These are phyloP conservation scores for Coemansia sp. DNA, from an alignment of 192 early-diverging fungal genomes.

Conservation along the genomic window DNA sequence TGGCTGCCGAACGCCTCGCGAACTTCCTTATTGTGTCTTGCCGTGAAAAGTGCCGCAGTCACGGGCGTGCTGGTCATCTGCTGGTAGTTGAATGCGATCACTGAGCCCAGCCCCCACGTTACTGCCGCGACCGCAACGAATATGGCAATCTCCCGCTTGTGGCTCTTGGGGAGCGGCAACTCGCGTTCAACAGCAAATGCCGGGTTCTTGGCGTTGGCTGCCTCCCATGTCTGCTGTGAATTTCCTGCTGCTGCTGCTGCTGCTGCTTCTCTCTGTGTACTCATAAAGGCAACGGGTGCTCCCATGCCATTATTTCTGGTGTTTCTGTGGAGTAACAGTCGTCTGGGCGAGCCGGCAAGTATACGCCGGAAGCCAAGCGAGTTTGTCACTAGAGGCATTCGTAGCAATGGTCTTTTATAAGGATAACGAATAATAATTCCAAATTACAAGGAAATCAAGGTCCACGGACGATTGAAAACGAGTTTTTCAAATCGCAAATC, in stretches of 20 bases:
- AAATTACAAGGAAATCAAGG: background rate
- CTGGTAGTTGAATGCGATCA: slow-evolving; percentile 59
- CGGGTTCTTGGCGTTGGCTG: slow-evolving; percentile 50
- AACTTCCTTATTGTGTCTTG: slow-evolving; percentile 50
- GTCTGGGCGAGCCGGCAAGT: background rate
- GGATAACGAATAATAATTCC: no score
- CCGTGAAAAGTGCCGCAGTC: slow-evolving; percentile 52
- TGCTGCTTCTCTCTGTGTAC: slow-evolving; percentile 17
- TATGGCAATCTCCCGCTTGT: slow-evolving; percentile 49
- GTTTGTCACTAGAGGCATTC: background rate
- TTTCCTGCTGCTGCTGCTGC: background rate
- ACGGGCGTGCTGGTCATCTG: slow-evolving; percentile 57
- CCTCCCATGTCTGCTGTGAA: slow-evolving; percentile 32
- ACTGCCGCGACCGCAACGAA: slow-evolving; percentile 41
- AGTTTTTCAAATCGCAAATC: no score
- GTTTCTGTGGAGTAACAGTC: slow-evolving; percentile 1
- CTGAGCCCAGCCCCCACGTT: slow-evolving; percentile 49
- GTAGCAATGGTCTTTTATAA: no score
- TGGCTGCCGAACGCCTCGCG: slow-evolving; percentile 34
- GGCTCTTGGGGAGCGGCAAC: slow-evolving; percentile 45
- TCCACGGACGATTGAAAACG: no score
- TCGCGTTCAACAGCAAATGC: slow-evolving; percentile 55
- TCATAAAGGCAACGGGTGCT: background rate
- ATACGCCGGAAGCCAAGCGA: background rate
- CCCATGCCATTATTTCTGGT: background rate